Evolutionary conservation across 2,329 filamentous ascomycete genomes (phyloP), one percentile per base, ranked within the genome.

Genomic region (Monilinia laxa): DNA sequence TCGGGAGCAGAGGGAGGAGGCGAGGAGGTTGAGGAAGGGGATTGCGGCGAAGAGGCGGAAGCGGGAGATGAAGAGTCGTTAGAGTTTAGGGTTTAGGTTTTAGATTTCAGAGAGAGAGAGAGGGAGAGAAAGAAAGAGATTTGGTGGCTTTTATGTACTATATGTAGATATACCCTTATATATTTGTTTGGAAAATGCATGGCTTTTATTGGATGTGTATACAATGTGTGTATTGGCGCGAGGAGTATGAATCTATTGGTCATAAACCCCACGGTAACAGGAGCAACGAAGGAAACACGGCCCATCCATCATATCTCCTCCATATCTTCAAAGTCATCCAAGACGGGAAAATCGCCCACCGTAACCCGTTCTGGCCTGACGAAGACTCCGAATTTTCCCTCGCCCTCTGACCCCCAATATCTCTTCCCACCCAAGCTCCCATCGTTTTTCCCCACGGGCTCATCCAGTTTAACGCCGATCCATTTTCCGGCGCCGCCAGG

Each of bases 361-460:
- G 94, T 91, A 28, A 93, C 87, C 68, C 90, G 82, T 77, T 93
- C 91, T 4, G 91, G 88, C 70, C 90, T 83, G 40, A 93, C 90
- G 78, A 95, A 92, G 25, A 92, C 88, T 45, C 91, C 91, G 72
- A 86, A 87, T 77, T 92, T 93, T 28, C 38, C 67, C 38, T 58
- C 64, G 4, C 85, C 86, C 6, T 74, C 72, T 47, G 74, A 68
- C 7, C 75, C 75, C 83, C 92, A 95, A 79, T 93, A 94, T 70
- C 87, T 82, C 70, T 81, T 87, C 11, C 83, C 84, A 53, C 81
- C 82, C 71, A 93, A 86, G 72, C 87, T 88, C 68, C 92, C 91
- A 76, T 94, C 90, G 75, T 94, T 95, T 81, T 91, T 92, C 66
- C 90, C 91, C 54, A 89, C 89, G 1, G 91, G 90, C 78, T 94